Base-by-base conservation (phyloP, 208 protist genomes). In the Trypanosomatidae sp. region DNA sequence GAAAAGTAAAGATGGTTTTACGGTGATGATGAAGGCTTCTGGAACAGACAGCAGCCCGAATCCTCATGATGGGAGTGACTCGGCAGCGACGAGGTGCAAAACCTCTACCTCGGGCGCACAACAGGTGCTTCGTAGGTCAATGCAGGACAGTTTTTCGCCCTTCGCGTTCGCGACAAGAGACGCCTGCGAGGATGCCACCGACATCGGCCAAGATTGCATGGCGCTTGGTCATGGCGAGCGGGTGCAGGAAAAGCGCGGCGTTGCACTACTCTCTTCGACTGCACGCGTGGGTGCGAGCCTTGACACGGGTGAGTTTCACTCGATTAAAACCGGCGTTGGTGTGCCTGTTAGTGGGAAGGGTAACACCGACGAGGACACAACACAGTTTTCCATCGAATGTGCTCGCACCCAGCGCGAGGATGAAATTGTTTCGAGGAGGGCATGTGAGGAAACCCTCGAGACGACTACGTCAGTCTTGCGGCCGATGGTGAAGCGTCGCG, bases 91-190 rank as follows among this genome's bases (percentile, higher is more conserved):
- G 15, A 25, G 36, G 10, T 28, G 33, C n/a, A 56, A 12, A 13
- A 30, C 25, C 6, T 12, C 39, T 1, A 4, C 71, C 17, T 50
- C 75, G 0, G 75, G 55, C 0, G 75, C 75, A 39, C 69, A 68
- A 41, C 69, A 68, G 9, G 64, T 71, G 13, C 60, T 80, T 33
- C 62, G 75, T 39, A 56, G 68, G 33, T 80, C 75, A 3, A 75
- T 80, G 75, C 62, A 60, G 4, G 65, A 71, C 25, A 66, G 50
- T 44, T 72, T 74, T n/a, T 66, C 49, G 2, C 64, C 69, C 0
- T 28, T 44, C 1, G 64, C 19, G 36, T 71, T 74, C 30, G 66
- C 19, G n/a, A 12, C 30, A 12, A 10, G 33, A 12, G 43, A 53
- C 15, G 28, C 12, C 46, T 5, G 15, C 19, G 8, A 25, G 5